Base-by-base conservation (phyloP, 345 rosid species). In the Sisymbrium irio region DNA sequence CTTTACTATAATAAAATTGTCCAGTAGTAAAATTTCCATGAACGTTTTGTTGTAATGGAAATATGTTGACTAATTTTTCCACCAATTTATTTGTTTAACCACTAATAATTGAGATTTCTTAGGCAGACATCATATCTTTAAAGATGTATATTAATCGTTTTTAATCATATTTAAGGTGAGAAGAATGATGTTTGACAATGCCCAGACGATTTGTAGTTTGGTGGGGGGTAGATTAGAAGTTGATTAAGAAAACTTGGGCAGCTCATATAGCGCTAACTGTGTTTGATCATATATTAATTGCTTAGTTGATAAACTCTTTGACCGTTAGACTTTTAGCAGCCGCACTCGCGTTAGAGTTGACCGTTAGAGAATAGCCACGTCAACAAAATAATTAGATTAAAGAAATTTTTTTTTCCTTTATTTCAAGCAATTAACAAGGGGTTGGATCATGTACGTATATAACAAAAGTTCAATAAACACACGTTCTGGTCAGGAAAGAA, bases 171-270 rank as follows among this genome's bases (percentile, higher is more conserved):
- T 28, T 45, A 44, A 45, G 71, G 59, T 46, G 67, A 36, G 35
- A 46, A 35, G 19, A 54, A 27, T 3, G 22, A 22, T 28, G 45
- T 32, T 37, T 36, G 53, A 15, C 35, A 37, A 18, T 66, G 33
- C 13, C 18, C 3, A 41, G 47, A 60, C 63, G 69, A 45, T 59
- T 54, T 32, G 44, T 40, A 75, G 74, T 75, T 67, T 75, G 74
- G 74, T 62, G 73, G 46, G 46, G 25, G 67, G 72, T 67, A 67
- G 79, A 32, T 75, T 32, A 32, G 69, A 75, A 67, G 35, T 15
- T 32, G 37, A 32, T 40, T 41, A 30, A 28, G 37, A 41, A 57
- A 59, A 39, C 11, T 58, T 40, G 4, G 58, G 67, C 13, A 25
- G 25, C 12, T 44, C 7, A 44, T 33, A 19, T 37, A 3, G 35